Evolutionary conservation across 306 rosid species (phyloP), one percentile per base, ranked within the genome.

Genomic region (Calophaca sinica): DNA sequence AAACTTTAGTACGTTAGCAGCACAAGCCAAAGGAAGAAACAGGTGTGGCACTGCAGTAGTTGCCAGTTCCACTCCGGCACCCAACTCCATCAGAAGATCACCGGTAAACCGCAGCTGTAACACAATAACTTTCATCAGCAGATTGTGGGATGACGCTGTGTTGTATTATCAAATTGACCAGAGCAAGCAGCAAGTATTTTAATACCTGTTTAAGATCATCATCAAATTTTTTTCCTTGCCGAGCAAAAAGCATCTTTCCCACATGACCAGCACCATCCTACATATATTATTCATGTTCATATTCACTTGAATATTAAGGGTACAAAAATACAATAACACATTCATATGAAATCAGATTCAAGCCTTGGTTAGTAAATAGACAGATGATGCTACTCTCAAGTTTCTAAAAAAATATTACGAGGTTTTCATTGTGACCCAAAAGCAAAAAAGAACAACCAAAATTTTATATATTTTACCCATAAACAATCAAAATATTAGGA

Each of bases 231-330:
- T 89, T 94, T 73, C 99, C 99, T 75, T 94, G 97, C 29, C 97
- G 93, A 35, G 99, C 91, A 85, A 87, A 94, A 28, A 94, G 88
- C 99, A 94, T 94, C 89, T 94, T 94, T 31, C 99, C 99, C 35
- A 94, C 91, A 51, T 97, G 99, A 80, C 99, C 99, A 71, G 99
- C 97, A 29, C 99, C 99, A 70, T 94, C 99, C 97, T 93, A 75
- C 66, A 80, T 15, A 71, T 48, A 68, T 38, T 5, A 62, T 53
- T 68, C 28, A 46, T 31, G 7, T 29, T 29, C 7, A 53, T 69
- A 44, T 42, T 53, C 44, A 70, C 55, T 85, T 58, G 15, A 15
- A 44, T 20, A 41, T 32, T 61, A 39, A 14, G 14, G 39, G 28
- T 57, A 76, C 50, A 41, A 79, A 50, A 14, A 54, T 31, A 29